Conservation (phyloP, 169 alveolate species). For the Eimeria acervulina region DNA sequence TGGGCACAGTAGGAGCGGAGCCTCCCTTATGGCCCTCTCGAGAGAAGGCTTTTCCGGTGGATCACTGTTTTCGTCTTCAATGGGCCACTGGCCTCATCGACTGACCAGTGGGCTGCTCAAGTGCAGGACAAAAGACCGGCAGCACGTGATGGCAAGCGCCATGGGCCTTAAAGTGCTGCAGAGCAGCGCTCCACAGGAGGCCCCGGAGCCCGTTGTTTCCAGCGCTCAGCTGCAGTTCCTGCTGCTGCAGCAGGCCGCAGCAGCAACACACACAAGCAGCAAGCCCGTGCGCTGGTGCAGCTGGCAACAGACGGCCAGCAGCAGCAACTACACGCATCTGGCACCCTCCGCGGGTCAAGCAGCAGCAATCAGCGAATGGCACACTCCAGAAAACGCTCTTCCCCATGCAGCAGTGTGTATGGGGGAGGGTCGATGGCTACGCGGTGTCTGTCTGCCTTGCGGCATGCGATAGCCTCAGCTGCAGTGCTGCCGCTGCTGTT, state of each 20-base stretch:
- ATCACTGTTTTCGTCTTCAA: no score
- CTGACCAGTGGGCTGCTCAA: conserved; percentile 19
- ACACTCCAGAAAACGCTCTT: neutral
- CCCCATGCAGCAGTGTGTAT: no score
- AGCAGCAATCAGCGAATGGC: neutral
- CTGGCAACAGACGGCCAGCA: neutral
- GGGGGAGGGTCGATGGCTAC: neutral
- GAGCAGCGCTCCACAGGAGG: conserved; percentile 35
- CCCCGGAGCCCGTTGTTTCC: conserved; percentile 39
- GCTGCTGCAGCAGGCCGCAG: conserved; percentile 28
- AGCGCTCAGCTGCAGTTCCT: conserved; percentile 6
- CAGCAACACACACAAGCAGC: neutral
- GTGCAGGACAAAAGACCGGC: conserved; percentile 51
- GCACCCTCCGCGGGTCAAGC: no score
- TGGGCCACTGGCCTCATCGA: neutral
- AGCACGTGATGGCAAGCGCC: conserved; percentile 25
- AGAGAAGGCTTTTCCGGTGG: no score
- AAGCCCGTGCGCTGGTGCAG: neutral
- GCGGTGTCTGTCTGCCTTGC: neutral
- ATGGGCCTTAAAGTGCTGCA: conserved; percentile 43
- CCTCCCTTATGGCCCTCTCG: neutral
- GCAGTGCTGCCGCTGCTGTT: neutral
- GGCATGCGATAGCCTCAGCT: neutral
- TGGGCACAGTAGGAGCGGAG: neutral
- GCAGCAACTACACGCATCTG: neutral